Conservation (phyloP, 352 stramenopile genomes). For the Pelagophyceae sp. region DNA sequence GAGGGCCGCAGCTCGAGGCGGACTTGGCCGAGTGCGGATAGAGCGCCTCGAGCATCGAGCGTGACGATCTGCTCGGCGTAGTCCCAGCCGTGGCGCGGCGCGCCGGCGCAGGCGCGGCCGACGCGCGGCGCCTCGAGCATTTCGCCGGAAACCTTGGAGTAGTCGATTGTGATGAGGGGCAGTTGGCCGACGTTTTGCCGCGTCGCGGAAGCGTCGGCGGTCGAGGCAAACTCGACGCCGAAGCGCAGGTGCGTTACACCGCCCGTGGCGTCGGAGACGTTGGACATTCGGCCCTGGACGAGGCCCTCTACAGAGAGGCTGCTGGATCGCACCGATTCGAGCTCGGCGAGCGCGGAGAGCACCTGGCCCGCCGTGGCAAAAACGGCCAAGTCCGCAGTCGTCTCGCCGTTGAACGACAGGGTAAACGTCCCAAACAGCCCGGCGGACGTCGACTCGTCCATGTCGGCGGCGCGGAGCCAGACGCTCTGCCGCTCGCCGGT, state of each 20-base stretch:
- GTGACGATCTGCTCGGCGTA: constrained; percentile 27
- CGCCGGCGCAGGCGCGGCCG: not conserved
- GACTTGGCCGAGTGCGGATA: not conserved
- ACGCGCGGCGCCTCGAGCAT: not conserved
- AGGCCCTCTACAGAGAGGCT: constrained; percentile 14
- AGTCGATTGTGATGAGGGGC: constrained; percentile 17
- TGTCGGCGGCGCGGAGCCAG: not conserved
- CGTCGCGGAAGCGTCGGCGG: not conserved
- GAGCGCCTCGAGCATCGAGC: not conserved
- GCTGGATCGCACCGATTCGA: not conserved
- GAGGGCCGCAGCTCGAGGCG: constrained; percentile 14
- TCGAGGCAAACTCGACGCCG: constrained; percentile 24
- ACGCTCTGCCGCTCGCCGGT: constrained; percentile 19
- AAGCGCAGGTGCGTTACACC: constrained; percentile 19
- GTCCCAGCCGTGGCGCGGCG: constrained; percentile 10
- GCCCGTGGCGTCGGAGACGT: not conserved
- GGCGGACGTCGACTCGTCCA: not conserved
- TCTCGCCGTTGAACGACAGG: constrained; percentile 21
- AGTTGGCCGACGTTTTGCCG: constrained; percentile 18
- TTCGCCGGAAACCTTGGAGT: not conserved
- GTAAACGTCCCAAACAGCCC: constrained; percentile 19
- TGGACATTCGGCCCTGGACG: constrained; percentile 4
- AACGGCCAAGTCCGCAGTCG: constrained; percentile 9
- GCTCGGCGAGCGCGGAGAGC: not conserved
- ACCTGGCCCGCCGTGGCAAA: constrained; percentile 17